A percentile compares a stretch with the other conserved stretches of the same genome.
Evolutionary conservation across 306 rosid species (phyloP).

Genomic region (Lablab purpureus): DNA sequence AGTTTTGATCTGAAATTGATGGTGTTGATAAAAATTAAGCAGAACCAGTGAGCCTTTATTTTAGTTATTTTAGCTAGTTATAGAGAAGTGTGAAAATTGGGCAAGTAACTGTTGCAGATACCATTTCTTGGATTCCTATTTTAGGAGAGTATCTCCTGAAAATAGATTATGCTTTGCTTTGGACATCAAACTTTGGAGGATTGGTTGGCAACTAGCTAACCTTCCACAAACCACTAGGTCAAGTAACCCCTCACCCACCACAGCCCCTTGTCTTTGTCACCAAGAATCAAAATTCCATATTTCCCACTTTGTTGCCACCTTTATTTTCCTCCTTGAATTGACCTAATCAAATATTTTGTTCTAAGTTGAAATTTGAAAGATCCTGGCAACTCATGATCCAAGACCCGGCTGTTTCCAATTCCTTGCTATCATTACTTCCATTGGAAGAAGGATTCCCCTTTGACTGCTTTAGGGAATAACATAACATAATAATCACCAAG

Average conservation of each 20-base stretch:
- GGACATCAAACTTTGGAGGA: constrained; percentile 47
- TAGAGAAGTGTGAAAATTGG: neutral
- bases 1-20: neutral
- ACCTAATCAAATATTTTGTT: constrained; percentile 50
- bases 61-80: neutral
- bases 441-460: constrained; percentile 60
- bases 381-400: constrained; percentile 47
- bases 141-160: constrained; percentile 45
- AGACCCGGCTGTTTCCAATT: constrained; percentile 51
- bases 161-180: constrained; percentile 47
- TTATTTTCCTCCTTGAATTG: constrained; percentile 29
- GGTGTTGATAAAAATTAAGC: neutral
- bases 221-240: constrained; percentile 54
- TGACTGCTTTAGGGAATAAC: constrained; percentile 63
- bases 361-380: constrained; percentile 48
- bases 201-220: constrained; percentile 56
- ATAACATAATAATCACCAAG: constrained; percentile 46
- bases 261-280: constrained; percentile 41
- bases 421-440: constrained; percentile 65
- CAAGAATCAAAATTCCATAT: constrained; percentile 49
- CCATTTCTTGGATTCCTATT: constrained; percentile 60
- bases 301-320: constrained; percentile 39
- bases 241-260: constrained; percentile 53
- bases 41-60: neutral
- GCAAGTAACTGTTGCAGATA: constrained; percentile 22